Conservation (phyloP, 2,329 filamentous ascomycete genomes). For the Dothidotthia symphoricarpi region DNA sequence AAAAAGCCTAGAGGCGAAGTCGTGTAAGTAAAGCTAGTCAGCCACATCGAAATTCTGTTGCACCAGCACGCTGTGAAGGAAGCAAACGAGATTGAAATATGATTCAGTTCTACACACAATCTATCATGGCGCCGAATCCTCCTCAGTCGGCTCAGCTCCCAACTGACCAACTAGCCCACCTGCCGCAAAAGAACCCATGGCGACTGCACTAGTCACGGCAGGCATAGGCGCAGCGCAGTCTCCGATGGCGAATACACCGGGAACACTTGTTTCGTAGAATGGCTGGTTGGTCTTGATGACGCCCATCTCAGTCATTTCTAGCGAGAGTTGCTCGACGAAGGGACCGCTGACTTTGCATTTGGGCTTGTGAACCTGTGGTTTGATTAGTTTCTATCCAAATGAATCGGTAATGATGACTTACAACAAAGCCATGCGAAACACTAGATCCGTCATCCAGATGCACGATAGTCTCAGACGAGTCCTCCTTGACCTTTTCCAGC, state of each 20-base stretch:
- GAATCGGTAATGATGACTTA: not conserved
- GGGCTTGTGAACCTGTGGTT: not conserved
- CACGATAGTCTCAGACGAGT: not conserved
- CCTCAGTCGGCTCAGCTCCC: too few species aligned
- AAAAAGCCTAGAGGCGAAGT: too few species aligned
- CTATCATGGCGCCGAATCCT: too few species aligned
- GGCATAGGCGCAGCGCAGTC: conserved; percentile 2
- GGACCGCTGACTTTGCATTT: conserved; percentile 4
- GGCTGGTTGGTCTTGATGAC: not conserved
- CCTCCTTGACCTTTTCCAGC: not conserved
- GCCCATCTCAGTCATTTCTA: not conserved
- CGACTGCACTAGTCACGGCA: not conserved
- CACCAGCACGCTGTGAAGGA: too few species aligned
- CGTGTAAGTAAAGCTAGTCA: too few species aligned
- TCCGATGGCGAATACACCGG: conserved; percentile 7
- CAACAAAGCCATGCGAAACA: not conserved
- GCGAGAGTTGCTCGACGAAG: conserved; percentile 1
- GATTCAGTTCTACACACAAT: too few species aligned
- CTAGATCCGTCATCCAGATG: not conserved
- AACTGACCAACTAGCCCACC: too few species aligned
- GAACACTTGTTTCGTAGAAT: conserved; percentile 8
- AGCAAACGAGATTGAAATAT: too few species aligned
- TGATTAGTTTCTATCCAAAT: not conserved
- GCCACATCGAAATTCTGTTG: too few species aligned
- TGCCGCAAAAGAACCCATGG: too few species aligned